Evolutionary conservation across 768 basidiomycete species (phyloP).

Genomic region (Goffeauzyma gilvescens): DNA sequence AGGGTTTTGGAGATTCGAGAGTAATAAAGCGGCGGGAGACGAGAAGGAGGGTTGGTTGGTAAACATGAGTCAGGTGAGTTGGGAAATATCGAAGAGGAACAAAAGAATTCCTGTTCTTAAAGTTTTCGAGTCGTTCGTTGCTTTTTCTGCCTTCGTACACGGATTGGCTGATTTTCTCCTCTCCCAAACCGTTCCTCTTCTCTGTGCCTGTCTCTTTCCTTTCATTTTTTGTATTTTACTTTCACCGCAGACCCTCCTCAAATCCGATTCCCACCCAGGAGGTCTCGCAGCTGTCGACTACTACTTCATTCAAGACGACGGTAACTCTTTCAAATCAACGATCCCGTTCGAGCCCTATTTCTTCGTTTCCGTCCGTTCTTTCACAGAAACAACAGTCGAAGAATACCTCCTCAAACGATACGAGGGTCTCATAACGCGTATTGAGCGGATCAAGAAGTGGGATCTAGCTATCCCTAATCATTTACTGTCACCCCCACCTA

Average conservation of each 20-base stretch:
- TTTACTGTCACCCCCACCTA: constrained; percentile 75
- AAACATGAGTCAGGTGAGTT: constrained; percentile 92
- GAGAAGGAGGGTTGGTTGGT: constrained; percentile 79
- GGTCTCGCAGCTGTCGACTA: constrained; percentile 84
- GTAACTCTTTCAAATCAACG: constrained; percentile 87
- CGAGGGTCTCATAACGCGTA: constrained; percentile 64
- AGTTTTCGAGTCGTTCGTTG: background rate
- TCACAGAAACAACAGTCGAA: constrained; percentile 75
- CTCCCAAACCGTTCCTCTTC: too few species aligned
- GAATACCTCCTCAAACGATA: constrained; percentile 90
- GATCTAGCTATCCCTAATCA: constrained; percentile 77
- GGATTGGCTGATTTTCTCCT: too few species aligned
- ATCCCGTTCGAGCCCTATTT: constrained; percentile 89
- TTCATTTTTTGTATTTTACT: too few species aligned
- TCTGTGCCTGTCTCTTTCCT: too few species aligned
- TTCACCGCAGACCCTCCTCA: constrained; percentile 50
- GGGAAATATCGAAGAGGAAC: background rate
- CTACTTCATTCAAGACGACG: constrained; percentile 95
- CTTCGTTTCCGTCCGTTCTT: constrained; percentile 39
- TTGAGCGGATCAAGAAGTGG: constrained; percentile 68
- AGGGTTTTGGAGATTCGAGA: constrained; percentile 63
- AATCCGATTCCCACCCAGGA: constrained; percentile 62
- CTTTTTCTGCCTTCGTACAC: background rate
- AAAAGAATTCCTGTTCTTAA: too few species aligned
- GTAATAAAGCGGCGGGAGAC: constrained; percentile 40